Evolutionary conservation across 768 basidiomycete species (phyloP).

Genomic region (Lenzites betulinus): DNA sequence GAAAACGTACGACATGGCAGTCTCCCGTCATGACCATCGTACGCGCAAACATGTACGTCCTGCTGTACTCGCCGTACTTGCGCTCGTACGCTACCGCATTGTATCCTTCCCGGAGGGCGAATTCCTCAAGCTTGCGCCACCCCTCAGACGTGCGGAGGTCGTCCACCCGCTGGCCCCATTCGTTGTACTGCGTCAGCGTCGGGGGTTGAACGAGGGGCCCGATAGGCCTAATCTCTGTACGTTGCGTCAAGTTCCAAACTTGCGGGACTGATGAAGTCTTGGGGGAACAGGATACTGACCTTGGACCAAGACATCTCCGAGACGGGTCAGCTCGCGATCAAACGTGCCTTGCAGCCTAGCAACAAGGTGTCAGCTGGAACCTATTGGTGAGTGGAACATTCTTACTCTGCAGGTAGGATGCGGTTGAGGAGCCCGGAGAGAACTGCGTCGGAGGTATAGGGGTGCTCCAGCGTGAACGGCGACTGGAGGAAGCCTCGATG

Average conservation of each 20-base stretch:
- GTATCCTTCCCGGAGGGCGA: constrained; percentile 62
- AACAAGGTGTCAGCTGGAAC: not conserved
- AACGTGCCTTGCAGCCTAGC: constrained; percentile 45
- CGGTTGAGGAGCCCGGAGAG: constrained; percentile 60
- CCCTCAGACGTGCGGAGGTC: constrained; percentile 67
- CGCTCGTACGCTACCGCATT: constrained; percentile 69
- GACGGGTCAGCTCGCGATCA: constrained; percentile 55
- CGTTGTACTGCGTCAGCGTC: constrained; percentile 66
- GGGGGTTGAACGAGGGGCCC: constrained; percentile 47
- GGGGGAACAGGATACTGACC: constrained; percentile 41
- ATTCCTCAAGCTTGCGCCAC: constrained; percentile 65
- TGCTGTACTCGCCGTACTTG: constrained; percentile 56
- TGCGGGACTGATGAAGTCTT: no score
- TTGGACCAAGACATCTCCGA: constrained; percentile 54
- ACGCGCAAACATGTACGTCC: constrained; percentile 66
- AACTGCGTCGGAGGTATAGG: constrained; percentile 60
- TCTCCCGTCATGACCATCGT: constrained; percentile 61
- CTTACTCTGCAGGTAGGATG: constrained; percentile 43
- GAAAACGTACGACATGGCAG: constrained; percentile 51
- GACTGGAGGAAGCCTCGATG: constrained; percentile 35
- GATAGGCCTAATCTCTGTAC: constrained; percentile 50
- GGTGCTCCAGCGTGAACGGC: constrained; percentile 55
- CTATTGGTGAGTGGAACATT: not conserved
- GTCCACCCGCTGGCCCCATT: constrained; percentile 69
- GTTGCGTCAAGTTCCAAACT: no score